A percentile compares a stretch with the other conserved stretches of the same genome.
Evolutionary conservation across 2,329 filamentous ascomycete species (phyloP).

Genomic region (Fusarium papillatum): DNA sequence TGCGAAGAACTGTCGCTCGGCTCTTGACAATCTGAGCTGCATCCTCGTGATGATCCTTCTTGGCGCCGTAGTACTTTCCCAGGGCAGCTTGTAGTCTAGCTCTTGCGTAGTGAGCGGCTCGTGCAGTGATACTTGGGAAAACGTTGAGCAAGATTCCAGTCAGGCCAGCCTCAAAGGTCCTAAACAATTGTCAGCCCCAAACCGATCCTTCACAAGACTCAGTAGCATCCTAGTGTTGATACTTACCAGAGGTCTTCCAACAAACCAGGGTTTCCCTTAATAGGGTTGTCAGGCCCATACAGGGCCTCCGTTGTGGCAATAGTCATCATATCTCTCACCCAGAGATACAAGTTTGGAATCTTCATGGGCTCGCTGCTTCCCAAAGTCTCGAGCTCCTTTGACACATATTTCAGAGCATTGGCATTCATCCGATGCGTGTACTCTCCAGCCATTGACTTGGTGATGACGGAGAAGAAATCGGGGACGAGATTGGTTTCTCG

Average conservation of each 20-base stretch:
- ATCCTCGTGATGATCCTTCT: slow-evolving; percentile 15
- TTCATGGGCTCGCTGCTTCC: neutral
- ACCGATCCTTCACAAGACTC: accelerated
- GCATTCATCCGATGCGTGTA: slow-evolving; percentile 51
- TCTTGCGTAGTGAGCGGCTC: slow-evolving; percentile 15
- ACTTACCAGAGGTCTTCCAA: slow-evolving; percentile 22
- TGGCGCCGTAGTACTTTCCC: slow-evolving; percentile 17
- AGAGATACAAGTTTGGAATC: slow-evolving; percentile 43
- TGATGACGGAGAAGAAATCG: slow-evolving; percentile 52
- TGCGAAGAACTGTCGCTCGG: slow-evolving; percentile 5
- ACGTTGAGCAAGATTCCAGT: slow-evolving; percentile 20
- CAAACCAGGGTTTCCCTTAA: slow-evolving; percentile 1
- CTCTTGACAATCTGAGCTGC: slow-evolving; percentile 47
- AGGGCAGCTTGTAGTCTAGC: slow-evolving; percentile 19
- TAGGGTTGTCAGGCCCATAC: slow-evolving; percentile 28
- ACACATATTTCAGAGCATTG: slow-evolving; percentile 51
- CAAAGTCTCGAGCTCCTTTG: slow-evolving; percentile 44
- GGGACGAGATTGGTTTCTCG: slow-evolving; percentile 45
- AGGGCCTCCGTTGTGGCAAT: slow-evolving; percentile 27
- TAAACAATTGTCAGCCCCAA: neutral
- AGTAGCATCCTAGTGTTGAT: too few species aligned
- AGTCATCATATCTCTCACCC: slow-evolving; percentile 50
- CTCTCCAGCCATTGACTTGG: slow-evolving; percentile 48
- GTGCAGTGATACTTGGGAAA: slow-evolving; percentile 22
- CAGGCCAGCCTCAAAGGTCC: slow-evolving; percentile 24